Percentiles rank a stretch among this genome's conserved stretches.
Evolutionary conservation across 768 basidiomycete genomes (phyloP).

Genomic region (Termitomyces eurrhizus): DNA sequence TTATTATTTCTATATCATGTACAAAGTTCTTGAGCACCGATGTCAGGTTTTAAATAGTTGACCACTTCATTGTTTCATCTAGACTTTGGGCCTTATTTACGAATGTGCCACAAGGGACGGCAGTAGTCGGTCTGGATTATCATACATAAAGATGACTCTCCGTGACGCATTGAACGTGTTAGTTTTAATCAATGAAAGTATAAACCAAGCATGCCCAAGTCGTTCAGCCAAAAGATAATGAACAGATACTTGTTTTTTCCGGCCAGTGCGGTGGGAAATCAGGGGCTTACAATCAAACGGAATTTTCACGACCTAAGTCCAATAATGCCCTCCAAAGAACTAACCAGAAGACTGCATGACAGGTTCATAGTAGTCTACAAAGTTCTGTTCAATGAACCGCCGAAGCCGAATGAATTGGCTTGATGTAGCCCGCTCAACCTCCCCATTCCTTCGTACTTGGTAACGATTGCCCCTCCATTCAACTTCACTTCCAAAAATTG

Average conservation of each 20-base stretch:
- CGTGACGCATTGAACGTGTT: not conserved
- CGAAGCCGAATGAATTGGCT: constrained; percentile 22
- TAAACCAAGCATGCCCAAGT: too few relatives aligned
- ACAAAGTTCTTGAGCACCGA: not conserved
- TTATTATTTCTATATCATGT: constrained; percentile 33
- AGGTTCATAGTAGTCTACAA: constrained; percentile 29
- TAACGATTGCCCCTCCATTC: constrained; percentile 86
- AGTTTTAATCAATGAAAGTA: too few relatives aligned
- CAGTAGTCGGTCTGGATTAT: not conserved
- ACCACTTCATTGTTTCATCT: not conserved
- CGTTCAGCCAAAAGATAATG: too few relatives aligned
- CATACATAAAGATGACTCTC: not conserved
- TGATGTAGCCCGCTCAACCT: constrained; percentile 38
- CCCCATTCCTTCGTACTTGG: constrained; percentile 69
- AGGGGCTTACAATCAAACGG: not conserved
- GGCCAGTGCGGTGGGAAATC: not conserved
- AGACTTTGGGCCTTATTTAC: not conserved
- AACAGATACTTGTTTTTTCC: too few relatives aligned
- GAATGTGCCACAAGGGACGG: not conserved
- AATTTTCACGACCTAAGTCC: not conserved
- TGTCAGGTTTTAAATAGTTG: not conserved
- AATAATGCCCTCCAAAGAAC: not conserved
- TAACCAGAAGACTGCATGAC: not conserved
- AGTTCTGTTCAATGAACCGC: constrained; percentile 19
- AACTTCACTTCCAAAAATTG: constrained; percentile 78